A percentile compares a stretch with the other conserved stretches of the same genome.
Evolutionary conservation across 352 stramenopile genomes (phyloP).

Genomic region (Phytophthora ramorum): DNA sequence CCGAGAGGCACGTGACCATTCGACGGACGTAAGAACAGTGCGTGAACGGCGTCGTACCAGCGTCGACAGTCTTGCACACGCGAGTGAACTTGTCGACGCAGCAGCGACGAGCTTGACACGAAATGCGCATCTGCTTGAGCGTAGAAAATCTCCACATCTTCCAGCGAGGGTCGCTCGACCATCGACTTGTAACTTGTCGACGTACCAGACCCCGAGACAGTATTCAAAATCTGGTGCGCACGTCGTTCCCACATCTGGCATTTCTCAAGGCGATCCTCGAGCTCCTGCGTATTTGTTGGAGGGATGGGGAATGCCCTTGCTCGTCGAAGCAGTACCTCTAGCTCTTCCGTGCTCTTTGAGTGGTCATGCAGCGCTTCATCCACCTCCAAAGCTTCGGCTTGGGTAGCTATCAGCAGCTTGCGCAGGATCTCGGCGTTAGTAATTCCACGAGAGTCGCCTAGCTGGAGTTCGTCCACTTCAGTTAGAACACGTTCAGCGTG

Average conservation of each 20-base stretch:
- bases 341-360: slow-evolving; percentile 58
- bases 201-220: slow-evolving; percentile 9
- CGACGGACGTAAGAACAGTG: slow-evolving; percentile 63
- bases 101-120: slow-evolving; percentile 65
- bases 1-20: slow-evolving; percentile 41
- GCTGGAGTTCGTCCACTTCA: slow-evolving; percentile 35
- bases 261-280: slow-evolving; percentile 59
- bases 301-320: slow-evolving; percentile 47
- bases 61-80: slow-evolving; percentile 73
- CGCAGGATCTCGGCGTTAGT: slow-evolving; percentile 52
- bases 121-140: slow-evolving; percentile 61
- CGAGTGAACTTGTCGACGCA: slow-evolving; percentile 67
- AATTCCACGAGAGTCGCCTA: slow-evolving; percentile 22
- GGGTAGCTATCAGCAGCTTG: slow-evolving; percentile 39
- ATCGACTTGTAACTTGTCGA: slow-evolving; percentile 20
- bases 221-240: slow-evolving; percentile 53
- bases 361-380: slow-evolving; percentile 36
- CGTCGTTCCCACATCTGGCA: slow-evolving; percentile 61
- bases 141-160: slow-evolving; percentile 61
- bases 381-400: slow-evolving; percentile 37
- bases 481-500: slow-evolving; percentile 42
- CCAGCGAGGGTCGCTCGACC: slow-evolving; percentile 41
- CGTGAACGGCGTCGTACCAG: slow-evolving; percentile 60
- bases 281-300: slow-evolving; percentile 44
- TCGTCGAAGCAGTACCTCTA: slow-evolving; percentile 49